Percentiles rank a stretch among this genome's conserved stretches.
phyloP scores from a whole-genome alignment of 129 eudicot genomes.

The Escallonia herrerae region DNA sequence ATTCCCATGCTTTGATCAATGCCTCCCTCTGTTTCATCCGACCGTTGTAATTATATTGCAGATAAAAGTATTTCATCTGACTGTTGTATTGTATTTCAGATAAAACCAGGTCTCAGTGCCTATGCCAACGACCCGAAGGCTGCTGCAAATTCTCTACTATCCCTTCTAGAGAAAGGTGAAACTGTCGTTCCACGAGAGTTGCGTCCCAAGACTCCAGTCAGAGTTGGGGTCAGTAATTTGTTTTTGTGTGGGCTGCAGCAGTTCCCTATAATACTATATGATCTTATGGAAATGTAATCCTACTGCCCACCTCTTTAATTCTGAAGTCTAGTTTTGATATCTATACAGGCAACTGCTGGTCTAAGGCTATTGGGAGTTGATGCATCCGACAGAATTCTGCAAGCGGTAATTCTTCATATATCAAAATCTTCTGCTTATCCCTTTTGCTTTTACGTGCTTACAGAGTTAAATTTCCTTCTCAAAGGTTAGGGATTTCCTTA shows the following conservation, averaged over 20 bases:
- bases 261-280: conserved; percentile 7
- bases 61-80: background rate
- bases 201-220: conserved; percentile 72
- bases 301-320: conserved; percentile 11
- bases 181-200: conserved; percentile 54
- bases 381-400: conserved; percentile 80
- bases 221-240: conserved; percentile 74
- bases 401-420: conserved; percentile 54
- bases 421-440: background rate
- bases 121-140: conserved; percentile 62
- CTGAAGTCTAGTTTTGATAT: conserved; percentile 11
- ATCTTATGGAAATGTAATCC: background rate
- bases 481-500: conserved; percentile 74
- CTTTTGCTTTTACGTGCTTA: conserved; percentile 11
- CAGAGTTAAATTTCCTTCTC: conserved; percentile 10
- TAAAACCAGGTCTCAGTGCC: conserved; percentile 85
- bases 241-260: conserved; percentile 9
- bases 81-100: conserved; percentile 27
- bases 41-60: too few species aligned
- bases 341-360: conserved; percentile 93
- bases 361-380: conserved; percentile 84
- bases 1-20: background rate
- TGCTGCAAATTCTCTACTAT: conserved; percentile 72
- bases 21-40: too few species aligned
- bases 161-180: conserved; percentile 67